Evolutionary conservation across 2,329 filamentous ascomycete genomes (phyloP), one percentile per base, ranked within the genome.

Genomic region (Scopulariopsis brevicaulis): DNA sequence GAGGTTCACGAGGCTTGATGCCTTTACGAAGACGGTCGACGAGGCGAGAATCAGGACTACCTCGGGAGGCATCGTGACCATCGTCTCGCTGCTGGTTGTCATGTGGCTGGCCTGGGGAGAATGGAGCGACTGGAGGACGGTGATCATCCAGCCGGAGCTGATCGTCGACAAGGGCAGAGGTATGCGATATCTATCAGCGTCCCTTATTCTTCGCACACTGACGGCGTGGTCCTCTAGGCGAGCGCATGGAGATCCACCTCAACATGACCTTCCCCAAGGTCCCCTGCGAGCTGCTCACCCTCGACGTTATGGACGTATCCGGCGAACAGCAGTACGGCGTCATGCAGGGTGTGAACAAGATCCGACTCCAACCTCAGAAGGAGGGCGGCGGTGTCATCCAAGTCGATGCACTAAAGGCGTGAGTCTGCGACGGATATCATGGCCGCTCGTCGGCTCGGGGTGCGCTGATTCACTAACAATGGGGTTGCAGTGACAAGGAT

Each of bases 291-390:
- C 84, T 99, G 56, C 79, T 97, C 63, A 96, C 94, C 14, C 85
- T 99, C 65, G 94, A 99, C 71, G 93, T 99, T 59, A 99, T 99
- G 94, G 94, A 99, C 74, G 93, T 97, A 28, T 96, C 91, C 24
- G 94, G 94, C 62, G 94, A 99, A 73, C 88, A 96, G 68, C 94
- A 99, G 72, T 89, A 92, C 65, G 94, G 93, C 56, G 89, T 99
- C 59, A 86, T 90, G 71, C 91, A 96, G 68, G 94, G 94, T 53
- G 84, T 99, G 62, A 89, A 84, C 74, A 97, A 96, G 76, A 88
- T 96, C 61, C 86, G 94, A 61, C 80, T 99, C 61, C 78, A 81
- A 62, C 78, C 91, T 25, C 77, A 79, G 64, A 76, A 76, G 51
- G 85, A 96, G 65, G 93, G 93, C 48, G 89, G 92, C 61, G 78